Base-by-base conservation (phyloP, 306 rosid species). In the Cucurbita ficifolia region DNA sequence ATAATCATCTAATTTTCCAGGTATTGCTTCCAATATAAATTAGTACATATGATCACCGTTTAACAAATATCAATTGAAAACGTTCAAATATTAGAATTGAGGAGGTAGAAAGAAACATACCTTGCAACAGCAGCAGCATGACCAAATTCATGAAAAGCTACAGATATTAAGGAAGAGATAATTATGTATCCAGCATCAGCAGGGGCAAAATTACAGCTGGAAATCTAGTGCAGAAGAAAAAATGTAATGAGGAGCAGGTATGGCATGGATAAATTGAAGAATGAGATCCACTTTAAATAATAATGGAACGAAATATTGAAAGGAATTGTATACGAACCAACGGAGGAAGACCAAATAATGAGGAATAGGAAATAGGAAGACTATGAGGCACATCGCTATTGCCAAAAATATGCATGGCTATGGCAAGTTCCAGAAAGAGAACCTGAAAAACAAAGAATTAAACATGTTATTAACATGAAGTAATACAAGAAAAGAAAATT, bases 91-190 rank as follows among this genome's bases (percentile, higher is more conserved):
- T 36, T 14, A 7, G 29, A 46, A 36, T 5, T 43, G 46, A 63
- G 12, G 49, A 36, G 5, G 49, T 29, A 38, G 75, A 42, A n/a
- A 71, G 48, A 64, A 70, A 60, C 56, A 76, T 75, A 92, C 97
- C 97, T 84, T 42, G 96, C 80, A 19, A 95, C 97, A 0, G 98
- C 83, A 53, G 84, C 83, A 51, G 96, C 98, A 81, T 92, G 98
- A 40, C 96, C 96, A 73, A 92, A 73, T 76, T 90, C 96, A 42
- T 92, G 96, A 11, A 84, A 81, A 19, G 75, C 52, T 17, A 90
- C 89, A n/a, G 96, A 87, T 43, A 90, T 36, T 75, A 86, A 3
- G 45, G 96, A 90, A 53, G 98, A 86, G 70, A 86, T 51, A 63
- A 87, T 63, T 19, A 86, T 19, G 73, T 71, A 90, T n/a, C 78